Base-by-base conservation (phyloP, 192 early-diverging fungal species). In the Podochytrium sp. region DNA sequence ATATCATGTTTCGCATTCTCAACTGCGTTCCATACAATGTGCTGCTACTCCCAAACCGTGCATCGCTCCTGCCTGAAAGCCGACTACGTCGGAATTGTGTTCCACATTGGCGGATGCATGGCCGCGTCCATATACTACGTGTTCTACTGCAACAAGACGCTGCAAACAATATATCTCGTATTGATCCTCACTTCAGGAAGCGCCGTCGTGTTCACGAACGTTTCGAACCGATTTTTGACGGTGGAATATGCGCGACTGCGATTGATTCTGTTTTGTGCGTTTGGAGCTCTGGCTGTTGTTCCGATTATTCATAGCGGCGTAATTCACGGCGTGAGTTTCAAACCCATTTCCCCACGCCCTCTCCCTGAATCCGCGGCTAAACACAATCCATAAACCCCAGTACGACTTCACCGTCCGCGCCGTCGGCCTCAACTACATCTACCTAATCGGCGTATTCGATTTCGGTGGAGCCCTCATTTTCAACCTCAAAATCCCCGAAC, bases 61-160 rank as follows among this genome's bases (percentile, higher is more conserved):
- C 47, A 69, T 55, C 47, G 66, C 20, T n/a, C 53, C 16, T 69
- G 66, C 55, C 33, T 69, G 2, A 81, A 89, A 66, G 92, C 91
- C 71, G 93, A 94, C 77, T 95, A 94, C 84, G 81, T 91, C 29
- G 93, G 93, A 3, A 95, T 94, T 67, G 91, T 91, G 18, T 76
- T 85, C 20, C 84, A 93, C 38, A 95, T 93, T 39, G 86, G 89
- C 59, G 83, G 41, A 3, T 75, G 56, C 41, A 55, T 75, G 25
- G 43, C 55, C n/a, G 29, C 74, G 12, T 30, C 52, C 51, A 29
- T 75, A 37, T 74, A 73, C 37, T 75, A 75, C 50, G 74, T 18
- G 14, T 56, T 43, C 2, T 63, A 72, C 27, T 64, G 58, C 38
- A 3, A 63, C 20, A 47, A 34, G 30, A 53, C 29, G 10, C 50